Base-by-base conservation (phyloP, 345 rosid genomes). In the Corchorus capsularis region DNA sequence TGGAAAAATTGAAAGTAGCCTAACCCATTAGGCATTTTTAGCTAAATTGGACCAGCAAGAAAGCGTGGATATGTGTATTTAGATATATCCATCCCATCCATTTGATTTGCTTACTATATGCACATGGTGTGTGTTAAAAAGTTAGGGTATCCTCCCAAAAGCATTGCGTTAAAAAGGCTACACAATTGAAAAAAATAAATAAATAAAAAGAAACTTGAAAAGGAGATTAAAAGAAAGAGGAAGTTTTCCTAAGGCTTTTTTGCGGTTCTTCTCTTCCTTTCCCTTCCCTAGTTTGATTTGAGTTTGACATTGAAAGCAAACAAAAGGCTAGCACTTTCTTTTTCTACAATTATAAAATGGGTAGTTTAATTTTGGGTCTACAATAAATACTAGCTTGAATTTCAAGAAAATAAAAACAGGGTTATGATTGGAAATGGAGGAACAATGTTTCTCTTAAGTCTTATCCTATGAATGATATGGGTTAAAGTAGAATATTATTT, bases 351-450 rank as follows among this genome's bases (percentile, higher is more conserved):
- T 47, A 72, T 12, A 55, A 65, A 53, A 20, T 6, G 17, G 37
- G 27, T 27, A 27, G 27, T 27, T 27, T 43, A 43, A 8, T 8
- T 57, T 59, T 15, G 75, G 82, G 77, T 66, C 84, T 68, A 67
- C 79, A 60, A 27, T 55, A 5, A 49, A 43, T 41, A 1, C 32
- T 64, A 66, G 69, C 86, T 81, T 83, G 72, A 63, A 59, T 83
- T 81, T 43, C 39, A 82, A 73, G 84, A 76, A 73, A 82, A 78
- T 69, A 70, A 27, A 75, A 72, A 54, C 71, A 56, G 71, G 53
- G 55, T 22, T 57, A 67, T 71, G 19, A 76, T 76, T 71, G 77
- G 65, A 63, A 19, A 11, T 10, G 43, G 69, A 46, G 70, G 69
- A 76, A 65, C 39, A 64, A 45, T 74, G 79, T 27, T 27, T 27